Evolutionary conservation across 2,329 filamentous ascomycete species (phyloP).

Genomic region (Colletotrichum salicis): DNA sequence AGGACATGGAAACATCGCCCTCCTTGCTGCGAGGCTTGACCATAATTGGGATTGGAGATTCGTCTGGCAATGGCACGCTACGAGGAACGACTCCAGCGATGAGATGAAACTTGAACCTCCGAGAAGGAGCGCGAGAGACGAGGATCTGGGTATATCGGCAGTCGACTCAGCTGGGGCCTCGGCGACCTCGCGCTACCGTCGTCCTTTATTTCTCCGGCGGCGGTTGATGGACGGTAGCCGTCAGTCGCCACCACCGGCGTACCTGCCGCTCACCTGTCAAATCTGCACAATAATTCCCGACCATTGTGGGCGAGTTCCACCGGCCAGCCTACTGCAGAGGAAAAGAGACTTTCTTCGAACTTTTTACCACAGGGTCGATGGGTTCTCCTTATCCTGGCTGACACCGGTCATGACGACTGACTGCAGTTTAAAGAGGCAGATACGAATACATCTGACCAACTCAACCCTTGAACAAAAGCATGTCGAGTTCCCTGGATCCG

Average conservation of each 20-base stretch:
- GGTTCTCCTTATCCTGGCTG: not conserved
- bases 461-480: not conserved
- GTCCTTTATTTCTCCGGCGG: constrained; percentile 16
- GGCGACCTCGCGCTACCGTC: constrained; percentile 16
- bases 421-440: not conserved
- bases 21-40: constrained; percentile 12
- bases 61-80: constrained; percentile 32
- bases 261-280: constrained; percentile 27
- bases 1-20: constrained; percentile 18
- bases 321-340: constrained; percentile 16
- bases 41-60: constrained; percentile 9
- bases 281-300: constrained; percentile 31
- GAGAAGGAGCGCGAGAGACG: constrained; percentile 9
- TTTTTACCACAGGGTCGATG: not conserved
- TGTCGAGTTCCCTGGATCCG: constrained; percentile 26
- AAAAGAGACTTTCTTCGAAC: constrained; percentile 9
- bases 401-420: constrained; percentile 12
- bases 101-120: constrained; percentile 34
- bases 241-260: constrained; percentile 10
- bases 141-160: constrained; percentile 31
- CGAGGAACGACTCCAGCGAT: constrained; percentile 30
- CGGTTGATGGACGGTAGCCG: constrained; percentile 12
- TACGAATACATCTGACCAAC: constrained; percentile 9
- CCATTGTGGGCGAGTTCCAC: constrained; percentile 27
- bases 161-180: constrained; percentile 21